Percentiles rank a stretch among this genome's conserved stretches.
Evolutionary conservation across 331 rosid genomes (phyloP).

Genomic region (Malus hybrid): DNA sequence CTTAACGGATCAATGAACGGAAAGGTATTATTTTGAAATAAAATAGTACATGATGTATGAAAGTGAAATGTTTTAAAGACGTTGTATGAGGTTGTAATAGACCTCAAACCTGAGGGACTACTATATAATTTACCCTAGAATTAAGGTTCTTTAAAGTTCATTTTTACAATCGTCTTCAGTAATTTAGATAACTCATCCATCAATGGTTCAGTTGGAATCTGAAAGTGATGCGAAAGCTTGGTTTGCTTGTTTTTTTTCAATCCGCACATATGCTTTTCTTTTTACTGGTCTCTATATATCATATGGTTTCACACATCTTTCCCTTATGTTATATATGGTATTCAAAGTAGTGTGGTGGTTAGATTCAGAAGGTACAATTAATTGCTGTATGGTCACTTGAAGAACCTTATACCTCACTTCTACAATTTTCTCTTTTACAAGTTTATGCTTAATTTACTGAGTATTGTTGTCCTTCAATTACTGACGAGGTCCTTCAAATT

Average conservation of each 20-base stretch:
- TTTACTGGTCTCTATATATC: neutral
- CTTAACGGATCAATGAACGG: too few relatives aligned
- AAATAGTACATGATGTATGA: too few relatives aligned
- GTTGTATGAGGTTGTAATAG: too few relatives aligned
- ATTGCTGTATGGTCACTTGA: too few relatives aligned
- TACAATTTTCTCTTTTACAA: neutral
- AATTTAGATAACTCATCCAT: neutral
- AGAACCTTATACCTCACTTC: neutral
- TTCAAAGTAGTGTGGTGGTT: too few relatives aligned
- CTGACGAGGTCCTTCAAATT: conserved; percentile 7
- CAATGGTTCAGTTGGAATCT: neutral
- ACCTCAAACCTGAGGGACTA: too few relatives aligned
- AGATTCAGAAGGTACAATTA: too few relatives aligned
- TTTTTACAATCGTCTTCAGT: neutral
- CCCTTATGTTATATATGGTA: too few relatives aligned
- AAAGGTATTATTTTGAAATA: too few relatives aligned
- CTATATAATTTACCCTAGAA: neutral
- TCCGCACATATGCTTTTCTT: neutral
- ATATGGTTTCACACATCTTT: neutral
- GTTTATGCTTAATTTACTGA: neutral
- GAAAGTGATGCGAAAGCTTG: neutral
- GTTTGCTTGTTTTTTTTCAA: neutral
- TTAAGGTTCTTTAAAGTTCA: neutral
- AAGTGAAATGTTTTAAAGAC: too few relatives aligned
- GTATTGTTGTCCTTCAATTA: neutral